phyloP scores from a whole-genome alignment of 1,284 basidiomycete species.

The Rhodofomes roseus region DNA sequence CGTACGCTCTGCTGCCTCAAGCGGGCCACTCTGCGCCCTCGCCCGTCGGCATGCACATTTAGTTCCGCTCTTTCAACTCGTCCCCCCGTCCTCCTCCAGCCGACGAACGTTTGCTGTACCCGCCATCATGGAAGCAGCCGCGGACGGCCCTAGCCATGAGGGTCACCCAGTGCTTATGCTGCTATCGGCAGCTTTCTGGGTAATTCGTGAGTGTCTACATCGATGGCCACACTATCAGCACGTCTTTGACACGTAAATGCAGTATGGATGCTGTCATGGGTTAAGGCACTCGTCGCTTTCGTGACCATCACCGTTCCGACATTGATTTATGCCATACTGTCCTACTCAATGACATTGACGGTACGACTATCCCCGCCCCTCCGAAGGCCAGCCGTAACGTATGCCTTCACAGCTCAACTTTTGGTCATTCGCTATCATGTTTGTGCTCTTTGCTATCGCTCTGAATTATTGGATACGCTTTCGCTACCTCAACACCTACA shows the following conservation, averaged over 20 bases:
- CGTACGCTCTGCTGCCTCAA: background rate
- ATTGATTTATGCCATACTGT: slow-evolving; percentile 73
- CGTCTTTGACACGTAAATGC: background rate
- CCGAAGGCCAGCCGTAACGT: background rate
- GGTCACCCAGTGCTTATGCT: slow-evolving; percentile 68
- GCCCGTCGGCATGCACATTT: background rate
- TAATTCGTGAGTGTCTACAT: slow-evolving; percentile 55
- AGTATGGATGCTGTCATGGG: slow-evolving; percentile 83
- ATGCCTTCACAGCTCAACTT: slow-evolving; percentile 67
- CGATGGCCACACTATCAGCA: background rate
- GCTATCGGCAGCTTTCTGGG: slow-evolving; percentile 83
- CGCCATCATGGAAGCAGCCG: slow-evolving; percentile 14
- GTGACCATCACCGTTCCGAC: slow-evolving; percentile 79
- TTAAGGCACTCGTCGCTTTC: slow-evolving; percentile 68
- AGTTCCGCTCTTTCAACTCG: background rate
- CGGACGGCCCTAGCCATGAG: slow-evolving; percentile 17
- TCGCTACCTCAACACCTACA: slow-evolving; percentile 75
- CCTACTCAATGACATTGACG: slow-evolving; percentile 86
- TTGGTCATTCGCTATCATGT: slow-evolving; percentile 81
- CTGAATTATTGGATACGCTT: slow-evolving; percentile 85
- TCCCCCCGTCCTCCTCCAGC: background rate
- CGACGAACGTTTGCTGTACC: background rate
- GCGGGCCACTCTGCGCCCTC: background rate
- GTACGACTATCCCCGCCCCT: slow-evolving; percentile 36
- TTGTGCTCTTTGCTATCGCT: slow-evolving; percentile 59